Evolutionary conservation across 2,329 filamentous ascomycete genomes (phyloP), one percentile per base, ranked within the genome.

Genomic region (Dactylellina cionopaga): DNA sequence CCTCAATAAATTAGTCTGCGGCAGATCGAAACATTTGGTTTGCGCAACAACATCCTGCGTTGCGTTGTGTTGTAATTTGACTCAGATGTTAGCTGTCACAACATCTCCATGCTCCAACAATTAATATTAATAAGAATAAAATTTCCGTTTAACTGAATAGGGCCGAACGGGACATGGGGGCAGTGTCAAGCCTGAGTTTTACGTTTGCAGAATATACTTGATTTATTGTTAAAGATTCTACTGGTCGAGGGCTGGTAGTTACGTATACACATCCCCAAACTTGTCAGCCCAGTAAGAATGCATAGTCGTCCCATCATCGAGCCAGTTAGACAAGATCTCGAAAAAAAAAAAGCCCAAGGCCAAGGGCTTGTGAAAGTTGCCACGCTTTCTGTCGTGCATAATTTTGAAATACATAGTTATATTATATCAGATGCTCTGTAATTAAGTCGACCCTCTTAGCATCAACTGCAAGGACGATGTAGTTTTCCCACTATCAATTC

Each of bases 201-300:
- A 41, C 37, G n/a, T 41, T 41, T 15, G 9, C 9, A 41, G 17
- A 41, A 41, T 41, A 41, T 41, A 15, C n/a, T n/a, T n/a, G n/a
- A 41, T 41, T 41, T 11, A 11, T 41, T 41, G 37, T 41, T 41
- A 15, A 41, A 41, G 17, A 11, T 41, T 15, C 37, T 41, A 11
- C 37, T 41, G 37, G 37, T 41, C 17, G n/a, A 41, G 37, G 37
- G 37, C 37, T 41, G 37, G 37, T 41, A 41, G 37, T 41, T 41
- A 41, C 37, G 37, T 41, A 41, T 41, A 15, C 37, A 15, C 37
- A 41, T 41, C n/a, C 10, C n/a, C n/a, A n/a, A n/a, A n/a, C n/a
- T n/a, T n/a, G n/a, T n/a, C n/a, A n/a, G n/a, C n/a, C n/a, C n/a
- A n/a, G n/a, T n/a, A n/a, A n/a, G n/a, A n/a, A n/a, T n/a, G n/a